Evolutionary conservation across 1,284 basidiomycete genomes (phyloP).

Genomic region (Meira miltonrushii): DNA sequence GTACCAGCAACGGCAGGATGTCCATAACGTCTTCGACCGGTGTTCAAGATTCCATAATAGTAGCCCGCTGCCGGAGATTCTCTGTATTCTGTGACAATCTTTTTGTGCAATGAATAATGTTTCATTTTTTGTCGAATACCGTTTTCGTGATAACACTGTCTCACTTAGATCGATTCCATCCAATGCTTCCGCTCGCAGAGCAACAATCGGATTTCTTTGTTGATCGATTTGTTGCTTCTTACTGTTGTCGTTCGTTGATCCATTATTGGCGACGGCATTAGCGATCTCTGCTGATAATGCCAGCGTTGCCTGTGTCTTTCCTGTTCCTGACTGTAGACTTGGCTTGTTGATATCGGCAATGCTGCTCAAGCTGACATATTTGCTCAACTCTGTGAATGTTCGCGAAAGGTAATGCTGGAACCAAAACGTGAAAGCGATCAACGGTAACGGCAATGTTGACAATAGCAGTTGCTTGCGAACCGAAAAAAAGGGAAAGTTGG

Average conservation of each 20-base stretch:
- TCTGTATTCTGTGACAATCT: slow-evolving; percentile 40
- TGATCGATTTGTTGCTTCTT: background rate
- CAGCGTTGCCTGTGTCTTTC: slow-evolving; percentile 3
- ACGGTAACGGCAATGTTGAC: slow-evolving; percentile 69
- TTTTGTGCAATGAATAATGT: slow-evolving; percentile 73
- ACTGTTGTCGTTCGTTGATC: background rate
- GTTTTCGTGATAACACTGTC: slow-evolving; percentile 58
- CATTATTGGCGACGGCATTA: background rate
- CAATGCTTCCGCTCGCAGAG: background rate
- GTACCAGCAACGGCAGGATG: slow-evolving; percentile 46
- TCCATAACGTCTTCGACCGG: slow-evolving; percentile 34
- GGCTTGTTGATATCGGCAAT: slow-evolving; percentile 28
- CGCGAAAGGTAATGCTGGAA: slow-evolving; percentile 75
- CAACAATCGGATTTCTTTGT: slow-evolving; percentile 2
- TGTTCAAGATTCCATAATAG: slow-evolving; percentile 40
- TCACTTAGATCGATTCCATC: slow-evolving; percentile 14
- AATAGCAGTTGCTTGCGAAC: slow-evolving; percentile 70
- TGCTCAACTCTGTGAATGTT: slow-evolving; percentile 70
- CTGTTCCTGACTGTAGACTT: slow-evolving; percentile 9
- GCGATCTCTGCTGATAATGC: background rate
- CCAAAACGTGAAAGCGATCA: slow-evolving; percentile 68
- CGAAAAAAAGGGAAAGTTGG: slow-evolving; percentile 66
- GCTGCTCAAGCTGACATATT: slow-evolving; percentile 58
- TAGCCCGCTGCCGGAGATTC: slow-evolving; percentile 40
- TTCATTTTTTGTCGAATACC: slow-evolving; percentile 74